phyloP scores from a whole-genome alignment of 805 yeast genomes.

The Kazachstania taianensis region DNA sequence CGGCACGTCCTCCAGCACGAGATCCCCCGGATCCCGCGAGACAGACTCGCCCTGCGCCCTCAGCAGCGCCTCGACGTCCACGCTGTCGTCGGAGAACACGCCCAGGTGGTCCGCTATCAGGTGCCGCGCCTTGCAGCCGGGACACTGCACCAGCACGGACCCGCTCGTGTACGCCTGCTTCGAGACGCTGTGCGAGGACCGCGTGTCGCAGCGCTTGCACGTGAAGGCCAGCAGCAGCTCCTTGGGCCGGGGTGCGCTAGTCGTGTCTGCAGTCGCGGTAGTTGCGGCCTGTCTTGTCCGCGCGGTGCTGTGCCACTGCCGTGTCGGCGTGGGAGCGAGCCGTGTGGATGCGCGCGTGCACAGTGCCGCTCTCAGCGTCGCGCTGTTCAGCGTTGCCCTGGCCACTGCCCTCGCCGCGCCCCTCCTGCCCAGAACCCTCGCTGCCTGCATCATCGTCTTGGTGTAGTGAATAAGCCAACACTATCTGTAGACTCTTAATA shows the following conservation, averaged over 20 bases:
- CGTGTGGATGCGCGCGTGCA: no score
- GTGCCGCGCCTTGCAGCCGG: conserved; percentile 81
- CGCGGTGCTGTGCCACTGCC: no score
- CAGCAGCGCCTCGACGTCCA: conserved; percentile 73
- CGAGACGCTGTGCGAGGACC: conserved; percentile 84
- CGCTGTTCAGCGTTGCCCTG: no score
- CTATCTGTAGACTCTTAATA: no score
- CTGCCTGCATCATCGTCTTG: no score
- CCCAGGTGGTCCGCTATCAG: conserved; percentile 81
- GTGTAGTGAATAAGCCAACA: no score
- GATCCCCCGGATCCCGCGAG: conserved; percentile 52
- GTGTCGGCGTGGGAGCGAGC: no score
- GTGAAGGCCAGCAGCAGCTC: conserved; percentile 84
- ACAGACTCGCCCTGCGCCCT: conserved; percentile 68
- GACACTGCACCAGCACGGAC: conserved; percentile 83
- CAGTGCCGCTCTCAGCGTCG: no score
- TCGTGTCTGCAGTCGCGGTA: neutral
- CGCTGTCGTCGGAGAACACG: conserved; percentile 64
- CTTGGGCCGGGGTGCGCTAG: neutral
- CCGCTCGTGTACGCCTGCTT: conserved; percentile 87
- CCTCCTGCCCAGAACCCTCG: no score
- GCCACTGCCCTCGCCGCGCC: no score
- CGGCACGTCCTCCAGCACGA: conserved; percentile 38
- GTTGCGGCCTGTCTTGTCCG: neutral
- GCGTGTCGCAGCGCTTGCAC: conserved; percentile 72